Conservation (phyloP, 2,329 filamentous ascomycete genomes). For the Aspergillaceae sp. region DNA sequence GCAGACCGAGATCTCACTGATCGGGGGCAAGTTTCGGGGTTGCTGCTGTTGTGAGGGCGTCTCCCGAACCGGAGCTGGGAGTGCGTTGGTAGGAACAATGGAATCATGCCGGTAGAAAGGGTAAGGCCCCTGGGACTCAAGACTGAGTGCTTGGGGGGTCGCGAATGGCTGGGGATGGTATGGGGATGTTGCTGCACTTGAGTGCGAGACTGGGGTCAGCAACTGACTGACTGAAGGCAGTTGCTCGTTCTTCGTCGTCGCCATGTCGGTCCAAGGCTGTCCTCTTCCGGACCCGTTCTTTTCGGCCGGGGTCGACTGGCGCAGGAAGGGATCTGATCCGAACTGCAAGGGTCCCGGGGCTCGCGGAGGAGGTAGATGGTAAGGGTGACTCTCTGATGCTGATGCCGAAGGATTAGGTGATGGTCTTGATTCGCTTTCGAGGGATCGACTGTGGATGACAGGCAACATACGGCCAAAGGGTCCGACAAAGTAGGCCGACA, state of each 20-base stretch:
- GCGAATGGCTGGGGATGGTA: constrained; percentile 18
- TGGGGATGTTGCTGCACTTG: constrained; percentile 19
- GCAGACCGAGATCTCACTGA: constrained; percentile 23
- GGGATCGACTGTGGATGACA: constrained; percentile 14
- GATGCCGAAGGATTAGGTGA: constrained; percentile 13
- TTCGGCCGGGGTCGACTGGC: constrained; percentile 17
- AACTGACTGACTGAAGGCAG: constrained; percentile 35
- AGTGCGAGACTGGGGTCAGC: constrained; percentile 24
- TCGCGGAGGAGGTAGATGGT: constrained; percentile 27
- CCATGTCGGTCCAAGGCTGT: constrained; percentile 7
- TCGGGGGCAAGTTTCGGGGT: constrained; percentile 19
- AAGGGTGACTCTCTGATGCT: constrained; percentile 25
- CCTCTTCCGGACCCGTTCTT: constrained; percentile 13
- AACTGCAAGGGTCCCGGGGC: constrained; percentile 25
- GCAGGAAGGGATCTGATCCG: constrained; percentile 25
- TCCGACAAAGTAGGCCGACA: constrained; percentile 32
- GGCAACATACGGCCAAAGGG: constrained; percentile 34
- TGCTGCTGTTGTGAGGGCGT: constrained; percentile 2
- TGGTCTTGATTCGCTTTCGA: constrained; percentile 18
- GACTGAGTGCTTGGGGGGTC: constrained; percentile 7
- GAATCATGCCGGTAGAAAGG: constrained; percentile 15
- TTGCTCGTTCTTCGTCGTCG: constrained; percentile 15
- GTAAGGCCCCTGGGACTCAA: constrained; percentile 10
- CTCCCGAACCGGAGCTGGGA: not conserved
- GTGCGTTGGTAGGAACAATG: constrained; percentile 4